phyloP scores from a whole-genome alignment of 768 basidiomycete genomes.

The Podaxis pistillaris region DNA sequence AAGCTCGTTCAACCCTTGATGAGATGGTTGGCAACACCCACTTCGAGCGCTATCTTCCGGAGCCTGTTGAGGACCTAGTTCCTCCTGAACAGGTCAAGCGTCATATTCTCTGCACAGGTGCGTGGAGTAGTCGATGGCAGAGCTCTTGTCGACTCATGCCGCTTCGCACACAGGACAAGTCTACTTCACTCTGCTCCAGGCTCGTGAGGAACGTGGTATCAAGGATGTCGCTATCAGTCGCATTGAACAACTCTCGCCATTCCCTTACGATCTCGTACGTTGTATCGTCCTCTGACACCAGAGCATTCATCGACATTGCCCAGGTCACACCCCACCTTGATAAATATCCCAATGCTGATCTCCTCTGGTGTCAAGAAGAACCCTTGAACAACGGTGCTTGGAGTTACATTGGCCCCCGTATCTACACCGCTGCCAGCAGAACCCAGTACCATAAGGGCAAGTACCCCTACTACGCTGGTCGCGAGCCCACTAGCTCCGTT shows the following conservation, averaged over 20 bases:
- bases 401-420: conserved; percentile 92
- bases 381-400: conserved; percentile 97
- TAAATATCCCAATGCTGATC: conserved; percentile 91
- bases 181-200: conserved; percentile 85
- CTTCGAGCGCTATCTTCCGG: conserved; percentile 95
- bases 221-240: conserved; percentile 93
- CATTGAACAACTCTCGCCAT: conserved; percentile 92
- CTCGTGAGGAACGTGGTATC: conserved; percentile 88
- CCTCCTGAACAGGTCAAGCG: conserved; percentile 84
- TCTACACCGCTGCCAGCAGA: conserved; percentile 89
- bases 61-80: conserved; percentile 70
- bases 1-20: conserved; percentile 78
- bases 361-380: conserved; percentile 97
- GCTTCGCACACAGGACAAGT: conserved; percentile 70
- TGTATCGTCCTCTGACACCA: not conserved
- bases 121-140: conserved; percentile 8
- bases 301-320: not conserved
- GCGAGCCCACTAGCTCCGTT: conserved; percentile 88
- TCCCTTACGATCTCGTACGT: conserved; percentile 89
- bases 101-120: conserved; percentile 88
- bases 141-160: conserved; percentile 2
- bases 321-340: conserved; percentile 93
- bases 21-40: conserved; percentile 88
- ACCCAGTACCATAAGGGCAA: conserved; percentile 90
- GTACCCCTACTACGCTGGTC: conserved; percentile 89